phyloP scores from a whole-genome alignment of 78 protist species.

The Acrasis kona region DNA sequence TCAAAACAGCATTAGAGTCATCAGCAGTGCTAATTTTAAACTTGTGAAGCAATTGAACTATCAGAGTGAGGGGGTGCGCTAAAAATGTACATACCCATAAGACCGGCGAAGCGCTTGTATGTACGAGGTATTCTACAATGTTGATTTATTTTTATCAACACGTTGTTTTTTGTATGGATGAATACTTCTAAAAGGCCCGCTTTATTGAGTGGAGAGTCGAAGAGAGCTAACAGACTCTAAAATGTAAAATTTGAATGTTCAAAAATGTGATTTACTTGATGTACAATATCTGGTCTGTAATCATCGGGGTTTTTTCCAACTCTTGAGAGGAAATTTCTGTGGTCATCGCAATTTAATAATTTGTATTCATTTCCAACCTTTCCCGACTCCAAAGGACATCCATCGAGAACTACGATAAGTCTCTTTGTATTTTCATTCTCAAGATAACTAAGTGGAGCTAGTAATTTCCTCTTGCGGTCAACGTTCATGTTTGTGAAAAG shows the following conservation, averaged over 20 bases:
- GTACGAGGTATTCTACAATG: conserved; percentile 93
- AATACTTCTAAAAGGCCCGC: conserved; percentile 89
- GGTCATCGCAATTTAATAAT: conserved; percentile 88
- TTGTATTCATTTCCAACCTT: conserved; percentile 58
- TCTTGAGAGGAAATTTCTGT: conserved; percentile 54
- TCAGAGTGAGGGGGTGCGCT: too few relatives aligned
- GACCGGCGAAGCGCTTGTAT: conserved; percentile 83
- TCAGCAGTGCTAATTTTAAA: conserved; percentile 83
- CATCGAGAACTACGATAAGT: conserved; percentile 75
- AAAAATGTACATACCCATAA: conserved; percentile 66
- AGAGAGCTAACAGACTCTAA: conserved; percentile 83
- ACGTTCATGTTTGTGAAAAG: background rate
- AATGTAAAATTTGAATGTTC: too few relatives aligned
- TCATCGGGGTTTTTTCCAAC: conserved; percentile 60
- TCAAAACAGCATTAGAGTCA: conserved; percentile 62
- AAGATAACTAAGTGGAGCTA: background rate
- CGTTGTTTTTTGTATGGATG: conserved; percentile 61
- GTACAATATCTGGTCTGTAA: conserved; percentile 91
- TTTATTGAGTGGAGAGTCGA: conserved; percentile 95
- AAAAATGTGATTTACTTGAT: too few relatives aligned
- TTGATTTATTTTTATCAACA: conserved; percentile 83
- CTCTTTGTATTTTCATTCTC: conserved; percentile 38
- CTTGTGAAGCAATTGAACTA: conserved; percentile 90
- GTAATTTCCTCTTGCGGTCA: background rate
- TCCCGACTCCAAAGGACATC: conserved; percentile 76